Conservation (phyloP, 768 basidiomycete genomes). For the Crepidotus variabilis region DNA sequence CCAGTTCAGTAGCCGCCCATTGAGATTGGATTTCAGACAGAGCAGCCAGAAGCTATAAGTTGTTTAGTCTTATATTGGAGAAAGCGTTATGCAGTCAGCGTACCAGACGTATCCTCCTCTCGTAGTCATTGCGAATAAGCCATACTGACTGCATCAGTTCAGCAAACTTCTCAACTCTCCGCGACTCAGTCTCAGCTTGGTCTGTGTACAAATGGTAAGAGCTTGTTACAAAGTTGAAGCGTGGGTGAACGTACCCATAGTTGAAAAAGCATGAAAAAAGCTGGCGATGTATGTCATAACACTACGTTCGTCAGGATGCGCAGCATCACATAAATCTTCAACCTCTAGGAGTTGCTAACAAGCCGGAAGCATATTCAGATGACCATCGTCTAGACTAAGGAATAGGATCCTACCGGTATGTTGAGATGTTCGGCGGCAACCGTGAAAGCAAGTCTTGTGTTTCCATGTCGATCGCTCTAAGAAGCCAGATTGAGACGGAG, state of each 20-base stretch:
- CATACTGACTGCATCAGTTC: conserved; percentile 94
- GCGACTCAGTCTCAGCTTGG: conserved; percentile 90
- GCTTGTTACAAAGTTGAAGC: neutral
- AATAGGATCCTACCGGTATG: conserved; percentile 67
- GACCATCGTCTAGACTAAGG: neutral
- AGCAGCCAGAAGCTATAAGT: conserved; percentile 56
- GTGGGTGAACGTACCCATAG: conserved; percentile 66
- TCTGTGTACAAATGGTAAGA: conserved; percentile 44
- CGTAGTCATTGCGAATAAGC: conserved; percentile 87
- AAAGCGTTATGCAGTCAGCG: conserved; percentile 15
- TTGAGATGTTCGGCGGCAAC: conserved; percentile 85
- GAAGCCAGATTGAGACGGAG: neutral
- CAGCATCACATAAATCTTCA: conserved; percentile 85
- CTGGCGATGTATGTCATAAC: conserved; percentile 99
- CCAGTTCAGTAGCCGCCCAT: conserved; percentile 67
- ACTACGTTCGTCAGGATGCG: conserved; percentile 90
- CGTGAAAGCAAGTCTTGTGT: conserved; percentile 83
- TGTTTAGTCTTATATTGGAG: conserved; percentile 5
- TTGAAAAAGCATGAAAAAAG: conserved; percentile 97
- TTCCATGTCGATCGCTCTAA: conserved; percentile 76
- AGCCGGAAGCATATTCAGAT: conserved; percentile 3
- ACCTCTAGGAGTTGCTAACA: conserved; percentile 97
- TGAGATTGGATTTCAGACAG: conserved; percentile 62
- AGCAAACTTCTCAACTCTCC: conserved; percentile 93
- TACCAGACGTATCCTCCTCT: conserved; percentile 75